A percentile compares a stretch with the other conserved stretches of the same genome.
Evolutionary conservation across 257 asterid species (phyloP).

Genomic region (Asclepias syriaca): DNA sequence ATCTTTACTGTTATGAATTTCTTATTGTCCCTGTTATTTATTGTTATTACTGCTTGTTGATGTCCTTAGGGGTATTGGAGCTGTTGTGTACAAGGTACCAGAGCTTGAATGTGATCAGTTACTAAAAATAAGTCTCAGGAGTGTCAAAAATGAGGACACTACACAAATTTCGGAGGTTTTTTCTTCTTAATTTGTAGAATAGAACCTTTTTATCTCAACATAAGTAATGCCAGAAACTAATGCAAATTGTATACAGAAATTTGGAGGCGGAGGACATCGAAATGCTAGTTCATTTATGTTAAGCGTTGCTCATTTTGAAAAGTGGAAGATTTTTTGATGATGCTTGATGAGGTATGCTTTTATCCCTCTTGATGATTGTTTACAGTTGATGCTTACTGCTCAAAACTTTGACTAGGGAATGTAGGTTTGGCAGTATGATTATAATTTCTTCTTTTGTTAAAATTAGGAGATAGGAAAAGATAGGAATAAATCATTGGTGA

Average conservation of each 20-base stretch:
- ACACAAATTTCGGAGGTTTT: slow-evolving; percentile 74
- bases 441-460: neutral
- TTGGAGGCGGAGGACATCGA: slow-evolving; percentile 84
- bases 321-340: slow-evolving; percentile 40
- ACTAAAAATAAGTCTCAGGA: slow-evolving; percentile 80
- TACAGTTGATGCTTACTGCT: neutral
- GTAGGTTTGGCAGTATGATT: neutral
- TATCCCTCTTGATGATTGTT: neutral
- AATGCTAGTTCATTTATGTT: slow-evolving; percentile 82
- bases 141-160: slow-evolving; percentile 63
- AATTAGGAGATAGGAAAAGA: neutral
- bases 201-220: neutral
- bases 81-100: slow-evolving; percentile 73
- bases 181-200: slow-evolving; percentile 6
- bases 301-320: slow-evolving; percentile 39
- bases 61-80: slow-evolving; percentile 72
- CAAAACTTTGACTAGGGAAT: neutral
- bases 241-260: slow-evolving; percentile 39
- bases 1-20: neutral
- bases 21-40: neutral
- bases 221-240: neutral
- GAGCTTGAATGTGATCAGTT: slow-evolving; percentile 57
- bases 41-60: neutral
- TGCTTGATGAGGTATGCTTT: slow-evolving; percentile 1
- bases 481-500: neutral